phyloP scores from a whole-genome alignment of 257 asterid genomes.

The Nicotiana sylvestris region DNA sequence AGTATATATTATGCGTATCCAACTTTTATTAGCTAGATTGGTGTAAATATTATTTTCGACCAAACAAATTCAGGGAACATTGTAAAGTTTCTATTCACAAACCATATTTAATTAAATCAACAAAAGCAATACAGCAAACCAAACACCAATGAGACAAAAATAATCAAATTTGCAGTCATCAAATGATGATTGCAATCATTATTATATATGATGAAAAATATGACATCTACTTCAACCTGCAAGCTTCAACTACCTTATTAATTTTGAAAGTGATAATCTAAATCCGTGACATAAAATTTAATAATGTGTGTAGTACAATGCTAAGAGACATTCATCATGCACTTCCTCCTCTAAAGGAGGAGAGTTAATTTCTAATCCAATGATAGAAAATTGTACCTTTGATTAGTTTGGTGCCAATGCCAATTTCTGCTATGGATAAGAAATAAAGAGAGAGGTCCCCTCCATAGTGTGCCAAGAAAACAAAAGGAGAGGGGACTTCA shows the following conservation, averaged over 20 bases:
- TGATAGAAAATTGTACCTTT: background rate
- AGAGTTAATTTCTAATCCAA: background rate
- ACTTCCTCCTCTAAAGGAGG: background rate
- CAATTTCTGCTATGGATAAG: too few relatives aligned
- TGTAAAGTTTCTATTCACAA: too few relatives aligned
- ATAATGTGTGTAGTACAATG: background rate
- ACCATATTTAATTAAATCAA: background rate
- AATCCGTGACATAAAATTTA: background rate
- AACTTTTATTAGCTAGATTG: background rate
- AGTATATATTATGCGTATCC: too few relatives aligned
- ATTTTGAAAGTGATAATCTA: background rate
- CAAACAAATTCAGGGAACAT: too few relatives aligned
- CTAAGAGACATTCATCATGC: background rate
- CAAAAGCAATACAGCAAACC: too few relatives aligned
- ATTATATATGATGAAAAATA: background rate
- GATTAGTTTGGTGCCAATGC: background rate
- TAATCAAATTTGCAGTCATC: background rate
- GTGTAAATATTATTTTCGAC: background rate
- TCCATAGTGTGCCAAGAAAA: background rate
- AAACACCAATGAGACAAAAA: background rate
- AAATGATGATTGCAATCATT: background rate
- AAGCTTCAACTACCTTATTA: background rate
- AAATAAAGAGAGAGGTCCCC: conserved; percentile 13
- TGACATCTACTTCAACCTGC: background rate
- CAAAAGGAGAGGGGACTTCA: conserved; percentile 12